phyloP scores from a whole-genome alignment of 352 stramenopile species.

The Globisporangium nagaii region DNA sequence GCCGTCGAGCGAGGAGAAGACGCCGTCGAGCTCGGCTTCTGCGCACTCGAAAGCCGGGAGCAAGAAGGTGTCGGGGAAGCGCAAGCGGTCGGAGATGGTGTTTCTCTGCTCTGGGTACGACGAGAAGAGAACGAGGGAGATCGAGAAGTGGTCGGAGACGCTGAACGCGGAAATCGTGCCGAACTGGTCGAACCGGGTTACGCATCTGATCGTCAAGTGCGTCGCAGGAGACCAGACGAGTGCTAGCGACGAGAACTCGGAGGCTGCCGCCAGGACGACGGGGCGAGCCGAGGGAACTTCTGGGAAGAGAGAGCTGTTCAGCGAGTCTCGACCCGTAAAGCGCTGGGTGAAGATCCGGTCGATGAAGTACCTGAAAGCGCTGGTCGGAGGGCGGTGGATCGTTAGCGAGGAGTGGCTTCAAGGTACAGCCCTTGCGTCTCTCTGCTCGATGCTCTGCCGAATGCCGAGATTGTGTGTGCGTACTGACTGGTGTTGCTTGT shows the following conservation, averaged over 20 bases:
- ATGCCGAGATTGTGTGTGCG: no score
- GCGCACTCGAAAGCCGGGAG: not conserved
- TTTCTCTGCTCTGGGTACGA: slow-evolving; percentile 60
- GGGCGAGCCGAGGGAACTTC: not conserved
- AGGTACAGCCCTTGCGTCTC: slow-evolving; percentile 19
- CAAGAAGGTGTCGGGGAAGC: slow-evolving; percentile 7
- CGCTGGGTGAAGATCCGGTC: slow-evolving; percentile 83
- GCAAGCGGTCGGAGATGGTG: slow-evolving; percentile 33
- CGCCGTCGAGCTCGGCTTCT: not conserved
- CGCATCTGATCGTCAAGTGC: slow-evolving; percentile 82
- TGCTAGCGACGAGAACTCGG: slow-evolving; percentile 7
- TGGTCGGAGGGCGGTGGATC: slow-evolving; percentile 77
- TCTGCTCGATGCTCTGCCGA: no score
- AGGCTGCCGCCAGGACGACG: slow-evolving; percentile 5
- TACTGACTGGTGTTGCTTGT: slow-evolving; percentile 2
- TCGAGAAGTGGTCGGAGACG: slow-evolving; percentile 33
- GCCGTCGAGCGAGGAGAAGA: slow-evolving; percentile 2
- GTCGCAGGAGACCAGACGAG: slow-evolving; percentile 29
- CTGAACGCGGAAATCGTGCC: slow-evolving; percentile 42
- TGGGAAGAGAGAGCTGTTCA: slow-evolving; percentile 50
- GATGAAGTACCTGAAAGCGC: slow-evolving; percentile 83
- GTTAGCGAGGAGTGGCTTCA: slow-evolving; percentile 78
- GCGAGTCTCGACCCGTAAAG: slow-evolving; percentile 15
- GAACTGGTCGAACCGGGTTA: slow-evolving; percentile 57
- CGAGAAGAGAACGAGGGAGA: slow-evolving; percentile 29